These are phyloP conservation scores for Populus tremula DNA, from an alignment of 345 rosid species.

Conservation along the genomic window DNA sequence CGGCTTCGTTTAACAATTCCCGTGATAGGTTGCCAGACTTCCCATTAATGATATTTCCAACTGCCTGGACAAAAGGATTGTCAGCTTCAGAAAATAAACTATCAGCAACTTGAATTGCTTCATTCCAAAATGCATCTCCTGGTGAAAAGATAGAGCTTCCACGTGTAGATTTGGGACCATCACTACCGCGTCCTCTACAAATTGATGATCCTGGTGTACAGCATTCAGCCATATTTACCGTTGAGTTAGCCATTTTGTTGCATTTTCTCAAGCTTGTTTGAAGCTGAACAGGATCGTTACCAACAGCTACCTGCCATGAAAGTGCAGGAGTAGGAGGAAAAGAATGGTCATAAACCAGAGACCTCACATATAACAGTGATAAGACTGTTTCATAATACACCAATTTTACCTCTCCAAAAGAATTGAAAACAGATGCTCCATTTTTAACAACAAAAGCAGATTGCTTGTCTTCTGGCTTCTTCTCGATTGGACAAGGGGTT, in stretches of 20 bases:
- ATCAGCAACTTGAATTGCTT: conserved; percentile 91
- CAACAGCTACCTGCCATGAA: conserved; percentile 33
- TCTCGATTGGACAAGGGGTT: conserved; percentile 28
- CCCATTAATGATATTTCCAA: conserved; percentile 27
- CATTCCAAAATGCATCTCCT: conserved; percentile 97
- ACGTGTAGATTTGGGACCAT: conserved; percentile 67
- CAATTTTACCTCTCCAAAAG: conserved; percentile 45
- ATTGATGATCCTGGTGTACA: conserved; percentile 61
- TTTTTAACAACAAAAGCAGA: conserved; percentile 34
- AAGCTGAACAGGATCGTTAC: conserved; percentile 27
- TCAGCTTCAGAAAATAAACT: conserved; percentile 51
- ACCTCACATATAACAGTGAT: conserved; percentile 10
- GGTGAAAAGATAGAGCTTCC: conserved; percentile 94
- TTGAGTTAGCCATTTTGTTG: conserved; percentile 38
- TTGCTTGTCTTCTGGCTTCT: conserved; percentile 38
- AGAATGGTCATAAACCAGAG: conserved; percentile 15
- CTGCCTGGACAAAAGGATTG: conserved; percentile 26
- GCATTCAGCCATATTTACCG: conserved; percentile 38
- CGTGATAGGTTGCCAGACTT: conserved; percentile 31
- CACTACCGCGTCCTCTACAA: conserved; percentile 36
- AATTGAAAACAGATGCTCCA: conserved; percentile 21
- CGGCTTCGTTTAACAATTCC: conserved; percentile 41
- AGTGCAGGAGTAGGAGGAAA: not conserved
- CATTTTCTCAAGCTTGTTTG: conserved; percentile 64
- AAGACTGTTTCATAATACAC: conserved; percentile 8